Percentiles rank a stretch among this genome's conserved stretches.
phyloP scores from a whole-genome alignment of 2,329 filamentous ascomycete species.

The Ophioceras dolichostomum region DNA sequence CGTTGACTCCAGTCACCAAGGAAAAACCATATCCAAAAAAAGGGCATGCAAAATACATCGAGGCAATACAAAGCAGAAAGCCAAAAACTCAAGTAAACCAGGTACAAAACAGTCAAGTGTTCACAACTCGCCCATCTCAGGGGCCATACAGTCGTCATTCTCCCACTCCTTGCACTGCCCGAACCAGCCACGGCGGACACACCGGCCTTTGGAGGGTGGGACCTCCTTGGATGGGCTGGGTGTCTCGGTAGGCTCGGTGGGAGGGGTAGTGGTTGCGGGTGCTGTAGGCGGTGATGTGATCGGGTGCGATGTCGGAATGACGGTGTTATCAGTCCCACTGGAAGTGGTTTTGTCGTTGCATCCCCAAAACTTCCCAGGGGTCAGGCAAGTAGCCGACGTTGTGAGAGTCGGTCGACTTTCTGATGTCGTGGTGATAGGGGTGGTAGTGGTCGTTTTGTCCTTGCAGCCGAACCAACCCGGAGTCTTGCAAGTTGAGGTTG shows the following conservation, averaged over 20 bases:
- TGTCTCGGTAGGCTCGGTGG: conserved; percentile 11
- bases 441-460: conserved; percentile 27
- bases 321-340: neutral
- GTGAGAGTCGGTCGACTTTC: conserved; percentile 11
- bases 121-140: conserved; percentile 6
- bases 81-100: no score
- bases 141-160: conserved; percentile 10
- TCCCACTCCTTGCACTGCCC: conserved; percentile 27
- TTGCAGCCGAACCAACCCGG: conserved; percentile 59
- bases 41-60: no score
- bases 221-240: conserved; percentile 8
- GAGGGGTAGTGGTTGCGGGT: no score
- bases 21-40: no score
- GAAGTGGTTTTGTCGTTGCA: conserved; percentile 8
- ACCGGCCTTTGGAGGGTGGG: conserved; percentile 15
- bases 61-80: no score
- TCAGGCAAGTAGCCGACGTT: conserved; percentile 11
- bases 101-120: no score
- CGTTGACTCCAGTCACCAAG: no score
- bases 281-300: conserved; percentile 19
- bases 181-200: conserved; percentile 25
- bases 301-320: conserved; percentile 11
- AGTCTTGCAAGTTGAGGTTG: conserved; percentile 41
- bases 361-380: conserved; percentile 11
- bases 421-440: conserved; percentile 10